phyloP scores from a whole-genome alignment of 2,329 filamentous ascomycete species.

The Fusarium burgessii region DNA sequence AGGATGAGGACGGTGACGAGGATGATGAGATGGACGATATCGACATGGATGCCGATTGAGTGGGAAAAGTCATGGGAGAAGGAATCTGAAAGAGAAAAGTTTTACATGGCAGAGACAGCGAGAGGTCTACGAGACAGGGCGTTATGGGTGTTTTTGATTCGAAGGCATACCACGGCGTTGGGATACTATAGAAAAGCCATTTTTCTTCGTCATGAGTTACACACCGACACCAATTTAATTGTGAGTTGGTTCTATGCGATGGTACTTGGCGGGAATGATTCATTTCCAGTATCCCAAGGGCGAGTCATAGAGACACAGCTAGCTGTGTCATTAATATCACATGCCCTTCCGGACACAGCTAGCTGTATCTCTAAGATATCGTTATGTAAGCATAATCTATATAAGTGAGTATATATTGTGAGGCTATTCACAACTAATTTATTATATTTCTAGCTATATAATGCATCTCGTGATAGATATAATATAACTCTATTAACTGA shows the following conservation, averaged over 20 bases:
- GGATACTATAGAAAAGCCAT: conserved; percentile 39
- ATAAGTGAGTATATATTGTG: no score
- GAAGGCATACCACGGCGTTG: conserved; percentile 44
- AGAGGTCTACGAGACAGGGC: conserved; percentile 36
- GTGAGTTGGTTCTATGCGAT: conserved; percentile 19
- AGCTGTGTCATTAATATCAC: no score
- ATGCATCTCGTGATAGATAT: no score
- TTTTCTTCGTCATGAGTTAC: conserved; percentile 37
- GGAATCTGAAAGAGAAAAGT: conserved; percentile 14
- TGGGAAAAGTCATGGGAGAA: background rate
- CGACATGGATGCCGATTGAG: conserved; percentile 49
- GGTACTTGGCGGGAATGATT: conserved; percentile 31
- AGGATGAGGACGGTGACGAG: conserved; percentile 51
- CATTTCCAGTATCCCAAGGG: conserved; percentile 19
- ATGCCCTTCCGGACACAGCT: no score
- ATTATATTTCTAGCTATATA: no score
- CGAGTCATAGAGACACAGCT: no score
- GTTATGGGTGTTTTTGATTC: conserved; percentile 44
- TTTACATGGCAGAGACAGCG: conserved; percentile 25
- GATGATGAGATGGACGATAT: conserved; percentile 49
- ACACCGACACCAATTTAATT: conserved; percentile 14
- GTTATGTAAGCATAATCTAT: no score
- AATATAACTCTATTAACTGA: no score
- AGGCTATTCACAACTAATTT: no score
- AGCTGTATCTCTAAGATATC: no score